A percentile compares a stretch with the other conserved stretches of the same genome.
These are phyloP conservation scores for Letharia lupina DNA, from an alignment of 495 filamentous ascomycete genomes.

Conservation along the genomic window DNA sequence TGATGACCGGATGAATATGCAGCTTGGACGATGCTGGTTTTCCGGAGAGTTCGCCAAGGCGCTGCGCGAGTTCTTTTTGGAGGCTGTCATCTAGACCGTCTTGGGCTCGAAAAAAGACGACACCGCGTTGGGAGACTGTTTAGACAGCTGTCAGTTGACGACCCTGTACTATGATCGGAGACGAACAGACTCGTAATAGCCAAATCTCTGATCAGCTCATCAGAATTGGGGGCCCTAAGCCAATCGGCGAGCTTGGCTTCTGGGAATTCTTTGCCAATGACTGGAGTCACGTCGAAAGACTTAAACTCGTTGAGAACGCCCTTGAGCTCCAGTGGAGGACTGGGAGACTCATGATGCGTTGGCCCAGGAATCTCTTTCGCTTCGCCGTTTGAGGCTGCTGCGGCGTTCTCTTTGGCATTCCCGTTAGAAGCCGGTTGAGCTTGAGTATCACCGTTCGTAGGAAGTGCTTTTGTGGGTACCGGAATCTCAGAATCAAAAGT, in stretches of 20 bases:
- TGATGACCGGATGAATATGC: slow-evolving; percentile 66
- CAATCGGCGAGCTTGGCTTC: slow-evolving; percentile 51
- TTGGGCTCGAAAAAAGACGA: slow-evolving; percentile 75
- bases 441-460: not conserved
- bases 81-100: slow-evolving; percentile 54
- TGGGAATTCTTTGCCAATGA: slow-evolving; percentile 59
- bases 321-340: slow-evolving; percentile 40
- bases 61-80: slow-evolving; percentile 60
- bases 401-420: not conserved
- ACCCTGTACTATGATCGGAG: not conserved
- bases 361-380: not conserved
- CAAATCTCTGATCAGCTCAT: slow-evolving; percentile 57
- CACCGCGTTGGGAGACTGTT: slow-evolving; percentile 72
- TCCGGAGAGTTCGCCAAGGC: slow-evolving; percentile 56
- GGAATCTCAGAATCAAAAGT: not conserved
- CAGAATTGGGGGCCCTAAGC: slow-evolving; percentile 54
- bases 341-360: not conserved
- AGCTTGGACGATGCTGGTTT: slow-evolving; percentile 58
- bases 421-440: not conserved
- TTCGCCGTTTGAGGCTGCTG: not conserved
- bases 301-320: slow-evolving; percentile 51
- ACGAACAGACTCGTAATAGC: slow-evolving; percentile 50
- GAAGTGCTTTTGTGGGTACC: not conserved
- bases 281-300: slow-evolving; percentile 55
- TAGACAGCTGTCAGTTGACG: not conserved